Percentiles rank a stretch among this genome's conserved stretches.
These are phyloP conservation scores for Calonectria pseudoreteaudii DNA, from an alignment of 2,329 filamentous ascomycete genomes.

Conservation along the genomic window DNA sequence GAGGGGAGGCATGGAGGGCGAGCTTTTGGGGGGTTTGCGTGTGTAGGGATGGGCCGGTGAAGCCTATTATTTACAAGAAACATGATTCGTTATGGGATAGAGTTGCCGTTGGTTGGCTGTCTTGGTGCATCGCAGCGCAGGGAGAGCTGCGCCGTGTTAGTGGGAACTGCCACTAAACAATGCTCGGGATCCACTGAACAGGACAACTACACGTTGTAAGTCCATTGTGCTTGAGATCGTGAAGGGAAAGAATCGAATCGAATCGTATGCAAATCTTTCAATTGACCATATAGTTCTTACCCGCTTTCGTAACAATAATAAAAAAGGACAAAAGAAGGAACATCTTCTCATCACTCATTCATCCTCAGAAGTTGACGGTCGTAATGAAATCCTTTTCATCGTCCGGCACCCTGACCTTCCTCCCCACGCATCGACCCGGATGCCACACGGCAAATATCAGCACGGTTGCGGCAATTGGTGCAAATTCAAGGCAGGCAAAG, in stretches of 20 bases:
- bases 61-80: not conserved
- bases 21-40: not conserved
- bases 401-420: conserved; percentile 35
- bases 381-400: conserved; percentile 31
- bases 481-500: conserved; percentile 67
- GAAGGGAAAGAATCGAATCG: not conserved
- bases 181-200: not conserved
- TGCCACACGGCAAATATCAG: conserved; percentile 54
- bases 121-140: not conserved
- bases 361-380: conserved; percentile 28
- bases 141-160: not conserved
- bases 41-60: not conserved
- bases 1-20: conserved; percentile 47
- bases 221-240: not conserved
- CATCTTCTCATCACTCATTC: not conserved
- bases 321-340: too few species aligned
- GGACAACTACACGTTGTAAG: not conserved
- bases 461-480: conserved; percentile 63
- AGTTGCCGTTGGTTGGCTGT: not conserved
- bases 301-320: not conserved
- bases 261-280: not conserved
- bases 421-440: conserved; percentile 45
- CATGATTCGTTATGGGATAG: not conserved
- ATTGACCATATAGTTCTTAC: not conserved
- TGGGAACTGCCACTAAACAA: not conserved